These are phyloP conservation scores for Tubosaeta brunneosetosa DNA, from an alignment of 768 basidiomycete species.

Conservation along the genomic window DNA sequence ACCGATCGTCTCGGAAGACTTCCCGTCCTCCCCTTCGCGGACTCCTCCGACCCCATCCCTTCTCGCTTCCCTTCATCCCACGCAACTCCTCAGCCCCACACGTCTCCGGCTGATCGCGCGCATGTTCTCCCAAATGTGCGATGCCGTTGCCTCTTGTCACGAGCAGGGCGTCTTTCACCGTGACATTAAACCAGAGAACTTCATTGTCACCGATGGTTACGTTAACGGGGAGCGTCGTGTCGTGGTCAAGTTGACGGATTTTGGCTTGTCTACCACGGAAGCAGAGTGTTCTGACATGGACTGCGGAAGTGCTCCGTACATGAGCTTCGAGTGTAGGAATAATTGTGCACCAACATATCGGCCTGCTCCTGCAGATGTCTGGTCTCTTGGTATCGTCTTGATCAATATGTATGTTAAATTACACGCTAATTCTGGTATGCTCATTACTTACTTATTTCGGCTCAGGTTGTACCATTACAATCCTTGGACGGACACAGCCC, in stretches of 20 bases:
- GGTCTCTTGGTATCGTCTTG: slow-evolving; percentile 97
- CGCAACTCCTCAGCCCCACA: slow-evolving; percentile 78
- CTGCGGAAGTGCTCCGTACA: slow-evolving; percentile 97
- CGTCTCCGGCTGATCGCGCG: slow-evolving; percentile 90
- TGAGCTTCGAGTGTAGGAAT: slow-evolving; percentile 99
- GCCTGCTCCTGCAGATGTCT: slow-evolving; percentile 94
- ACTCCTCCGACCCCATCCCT: slow-evolving; percentile 94
- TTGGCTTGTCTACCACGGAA: slow-evolving; percentile 91
- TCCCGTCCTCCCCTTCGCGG: slow-evolving; percentile 36
- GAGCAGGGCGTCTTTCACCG: slow-evolving; percentile 88
- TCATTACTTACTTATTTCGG: slow-evolving; percentile 6
- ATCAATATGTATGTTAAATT: slow-evolving; percentile 80
- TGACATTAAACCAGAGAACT: slow-evolving; percentile 99
- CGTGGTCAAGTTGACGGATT: slow-evolving; percentile 94
- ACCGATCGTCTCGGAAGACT: slow-evolving; percentile 18
- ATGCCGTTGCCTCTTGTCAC: slow-evolving; percentile 93
- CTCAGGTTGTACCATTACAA: slow-evolving; percentile 93
- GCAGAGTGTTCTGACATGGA: slow-evolving; percentile 91
- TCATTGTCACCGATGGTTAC: slow-evolving; percentile 86
- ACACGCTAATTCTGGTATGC: background rate
- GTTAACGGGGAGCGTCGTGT: slow-evolving; percentile 76
- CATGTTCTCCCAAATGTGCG: slow-evolving; percentile 99
- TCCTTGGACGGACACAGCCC: slow-evolving; percentile 93
- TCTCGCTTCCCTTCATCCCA: slow-evolving; percentile 74
- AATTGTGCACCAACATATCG: slow-evolving; percentile 92